Evolutionary conservation across 176 grass and related monocot species (phyloP).

Genomic region (Tillandsia fasciculata): DNA sequence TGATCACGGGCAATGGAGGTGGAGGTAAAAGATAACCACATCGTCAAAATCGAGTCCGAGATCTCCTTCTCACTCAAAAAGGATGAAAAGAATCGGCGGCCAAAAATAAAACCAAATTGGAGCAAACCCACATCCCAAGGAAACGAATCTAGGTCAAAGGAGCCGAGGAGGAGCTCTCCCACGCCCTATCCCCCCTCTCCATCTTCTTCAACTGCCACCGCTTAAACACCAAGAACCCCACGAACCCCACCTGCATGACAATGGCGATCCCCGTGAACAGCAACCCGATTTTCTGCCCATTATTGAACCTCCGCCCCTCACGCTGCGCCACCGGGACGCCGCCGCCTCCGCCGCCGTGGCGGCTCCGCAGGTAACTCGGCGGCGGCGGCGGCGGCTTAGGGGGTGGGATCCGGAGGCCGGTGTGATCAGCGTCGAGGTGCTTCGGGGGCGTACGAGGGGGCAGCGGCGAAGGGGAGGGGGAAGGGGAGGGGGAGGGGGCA

Average conservation of each 20-base stretch:
- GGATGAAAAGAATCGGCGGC: not conserved
- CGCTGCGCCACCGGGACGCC: not conserved
- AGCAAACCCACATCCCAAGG: not conserved
- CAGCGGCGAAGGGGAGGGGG: not conserved
- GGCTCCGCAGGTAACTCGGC: not conserved
- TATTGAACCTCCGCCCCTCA: not conserved
- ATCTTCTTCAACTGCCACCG: conserved; percentile 5
- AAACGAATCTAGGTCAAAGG: not conserved
- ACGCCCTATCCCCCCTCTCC: not conserved
- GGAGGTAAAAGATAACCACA: too few relatives aligned
- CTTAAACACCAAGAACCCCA: not conserved
- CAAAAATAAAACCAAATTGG: not conserved
- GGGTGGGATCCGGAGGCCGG: not conserved
- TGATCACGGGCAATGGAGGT: too few relatives aligned
- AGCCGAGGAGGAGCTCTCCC: not conserved
- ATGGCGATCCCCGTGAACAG: not conserved
- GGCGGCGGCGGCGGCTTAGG: not conserved
- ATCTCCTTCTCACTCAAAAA: not conserved
- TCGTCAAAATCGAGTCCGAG: too few relatives aligned
- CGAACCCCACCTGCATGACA: not conserved
- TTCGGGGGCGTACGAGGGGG: too few relatives aligned
- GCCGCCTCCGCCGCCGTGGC: not conserved
- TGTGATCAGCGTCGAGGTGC: too few relatives aligned
- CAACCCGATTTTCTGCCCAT: conserved; percentile 1
- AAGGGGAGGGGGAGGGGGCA: not conserved